Evolutionary conservation across 345 rosid species (phyloP).

Genomic region (Luvunga scandens): DNA sequence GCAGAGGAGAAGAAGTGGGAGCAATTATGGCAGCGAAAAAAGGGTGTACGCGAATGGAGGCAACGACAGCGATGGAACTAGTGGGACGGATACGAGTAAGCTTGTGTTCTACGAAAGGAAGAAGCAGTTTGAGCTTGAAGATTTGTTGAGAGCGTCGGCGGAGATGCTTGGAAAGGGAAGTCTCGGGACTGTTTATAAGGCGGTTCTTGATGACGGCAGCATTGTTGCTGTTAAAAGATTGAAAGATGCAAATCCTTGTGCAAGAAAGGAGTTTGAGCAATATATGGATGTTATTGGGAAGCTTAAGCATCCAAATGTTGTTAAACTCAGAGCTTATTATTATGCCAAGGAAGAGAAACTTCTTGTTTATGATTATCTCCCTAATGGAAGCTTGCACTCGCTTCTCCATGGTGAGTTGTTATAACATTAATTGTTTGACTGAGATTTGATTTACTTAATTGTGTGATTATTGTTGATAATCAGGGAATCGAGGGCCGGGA

Average conservation of each 20-base stretch:
- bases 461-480: neutral
- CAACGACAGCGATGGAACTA: slow-evolving; percentile 79
- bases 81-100: slow-evolving; percentile 61
- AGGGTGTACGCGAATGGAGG: slow-evolving; percentile 46
- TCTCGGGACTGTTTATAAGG: slow-evolving; percentile 86
- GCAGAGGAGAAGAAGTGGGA: slow-evolving; percentile 41
- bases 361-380: slow-evolving; percentile 81
- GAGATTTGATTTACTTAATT: neutral
- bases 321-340: slow-evolving; percentile 77
- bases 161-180: slow-evolving; percentile 98
- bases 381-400: slow-evolving; percentile 81
- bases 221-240: slow-evolving; percentile 90
- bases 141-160: slow-evolving; percentile 84
- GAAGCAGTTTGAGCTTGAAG: slow-evolving; percentile 81
- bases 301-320: slow-evolving; percentile 72
- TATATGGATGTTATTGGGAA: slow-evolving; percentile 90
- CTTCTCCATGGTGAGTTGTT: slow-evolving; percentile 73
- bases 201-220: slow-evolving; percentile 72
- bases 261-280: slow-evolving; percentile 85
- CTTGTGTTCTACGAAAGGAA: slow-evolving; percentile 81
- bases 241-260: slow-evolving; percentile 93
- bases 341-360: slow-evolving; percentile 95
- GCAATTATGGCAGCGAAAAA: slow-evolving; percentile 50
- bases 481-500: slow-evolving; percentile 85
- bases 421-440: neutral